Base-by-base conservation (phyloP, 129 eudicot species). In the Pulicaria dysenterica region DNA sequence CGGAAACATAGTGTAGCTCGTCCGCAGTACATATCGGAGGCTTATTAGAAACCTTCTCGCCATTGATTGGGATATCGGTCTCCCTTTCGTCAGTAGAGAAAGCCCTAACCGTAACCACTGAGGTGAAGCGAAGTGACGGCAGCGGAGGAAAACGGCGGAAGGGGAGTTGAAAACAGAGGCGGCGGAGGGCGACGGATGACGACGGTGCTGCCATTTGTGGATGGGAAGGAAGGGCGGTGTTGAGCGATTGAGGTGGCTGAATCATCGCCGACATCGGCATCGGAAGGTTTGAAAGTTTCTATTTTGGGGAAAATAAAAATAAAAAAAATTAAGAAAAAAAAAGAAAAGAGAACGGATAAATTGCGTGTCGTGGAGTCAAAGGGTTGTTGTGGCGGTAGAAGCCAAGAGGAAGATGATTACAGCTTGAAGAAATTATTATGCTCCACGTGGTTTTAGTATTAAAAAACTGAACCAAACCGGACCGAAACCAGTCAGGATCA, bases 11-110 rank as follows among this genome's bases (percentile, higher is more conserved):
- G 64, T 94, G 99, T 12, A 94, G 85, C 80, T 94, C 97, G 50
- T 94, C 97, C 39, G 99, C 99, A 3, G 97, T 90, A 77, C 97
- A 94, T 42, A 94, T 74, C 41, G 89, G 67, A 37, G 97, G 97
- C 80, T 87, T 93, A 39, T 70, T 77, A 6, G 65, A 31, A n/a
- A 89, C 83, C 83, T 84, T 82, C 82, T 69, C 74, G 50, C 69
- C 83, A 2, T 40, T 53, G 36, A 77, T 48, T 6, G 51, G n/a
- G 50, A 40, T 31, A 5, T n/a, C 65, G n/a, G 24, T 5, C 14
- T 13, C 70, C 46, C 69, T 36, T 51, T 43, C 86, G 14, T 64
- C n/a, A 17, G 83, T 70, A 0, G 94, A 89, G 72, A 85, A 85
- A 11, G 90, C 80, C 75, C 91, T 81, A 7, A 76, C 57, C 7